Evolutionary conservation across 2,329 filamentous ascomycete species (phyloP).

Genomic region (Bipolaris sorokiniana): DNA sequence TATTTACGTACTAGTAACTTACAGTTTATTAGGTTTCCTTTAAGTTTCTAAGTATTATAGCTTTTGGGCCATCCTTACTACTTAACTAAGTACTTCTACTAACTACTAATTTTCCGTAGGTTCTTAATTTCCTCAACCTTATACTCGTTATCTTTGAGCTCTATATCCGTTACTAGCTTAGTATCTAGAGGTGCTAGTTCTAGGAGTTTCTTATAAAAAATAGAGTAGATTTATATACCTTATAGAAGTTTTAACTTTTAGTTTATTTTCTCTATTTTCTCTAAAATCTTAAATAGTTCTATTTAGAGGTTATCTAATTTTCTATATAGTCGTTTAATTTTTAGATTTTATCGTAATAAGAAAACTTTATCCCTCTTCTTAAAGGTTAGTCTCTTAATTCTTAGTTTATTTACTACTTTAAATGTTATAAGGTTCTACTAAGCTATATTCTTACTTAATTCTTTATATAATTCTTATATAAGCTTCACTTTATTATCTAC

Average conservation of each 20-base stretch:
- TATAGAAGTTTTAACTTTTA: too few relatives aligned
- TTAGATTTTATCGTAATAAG: background rate
- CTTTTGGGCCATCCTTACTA: too few relatives aligned
- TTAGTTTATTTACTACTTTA: background rate
- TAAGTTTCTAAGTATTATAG: too few relatives aligned
- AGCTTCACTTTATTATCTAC: too few relatives aligned
- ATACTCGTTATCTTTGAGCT: background rate
- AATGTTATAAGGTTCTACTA: too few relatives aligned
- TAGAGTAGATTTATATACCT: background rate
- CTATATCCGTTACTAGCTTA: background rate
- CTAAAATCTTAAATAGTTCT: background rate
- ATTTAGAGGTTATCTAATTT: background rate
- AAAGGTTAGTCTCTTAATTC: constrained; percentile 4
- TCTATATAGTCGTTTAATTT: background rate
- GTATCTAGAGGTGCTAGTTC: background rate
- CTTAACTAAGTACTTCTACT: too few relatives aligned
- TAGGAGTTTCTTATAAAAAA: constrained; percentile 4
- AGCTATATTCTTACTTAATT: too few relatives aligned
- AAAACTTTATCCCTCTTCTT: constrained; percentile 6
- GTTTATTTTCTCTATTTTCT: background rate
- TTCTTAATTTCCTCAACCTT: background rate
- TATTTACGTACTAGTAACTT: too few relatives aligned
- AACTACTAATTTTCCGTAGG: too few relatives aligned
- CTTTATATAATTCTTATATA: too few relatives aligned
- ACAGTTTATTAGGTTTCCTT: too few relatives aligned